Base-by-base conservation (phyloP, 331 rosid genomes). In the Phaseolus coccineus region DNA sequence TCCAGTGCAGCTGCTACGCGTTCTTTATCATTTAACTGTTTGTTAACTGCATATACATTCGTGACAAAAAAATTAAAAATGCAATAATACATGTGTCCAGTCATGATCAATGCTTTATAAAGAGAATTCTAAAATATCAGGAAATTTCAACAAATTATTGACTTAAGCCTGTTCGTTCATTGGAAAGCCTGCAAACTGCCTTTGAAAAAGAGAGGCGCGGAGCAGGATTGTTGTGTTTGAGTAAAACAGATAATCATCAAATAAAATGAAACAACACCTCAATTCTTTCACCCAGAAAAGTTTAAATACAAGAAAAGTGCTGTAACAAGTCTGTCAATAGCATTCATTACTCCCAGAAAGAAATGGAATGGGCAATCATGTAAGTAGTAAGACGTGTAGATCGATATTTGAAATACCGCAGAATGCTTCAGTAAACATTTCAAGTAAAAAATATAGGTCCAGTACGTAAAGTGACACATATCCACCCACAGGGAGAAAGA, bases 1-100 rank as follows among this genome's bases (percentile, higher is more conserved):
- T 96, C 99, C 87, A 96, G 78, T 25, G 98, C 98, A 10, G 98
- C 98, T 58, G 97, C 96, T 61, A 91, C 94, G 57, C 98, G 89
- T 66, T 96, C 98, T 86, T 91, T 96, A 86, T 93, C 97, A 73
- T 91, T 96, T 83, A 93, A 89, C 81, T 93, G 98, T 80, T 93
- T 96, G 80, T 96, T 93, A 82, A 96, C 98, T 91, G 97, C 80
- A 84, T 50, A 72, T 31, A 58, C 19, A 71, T 4, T 71, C 48
- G 81, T 13, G 3, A 48, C 55, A 28, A 28, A 28, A 72, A 19
- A 71, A 25, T 37, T 11, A 73, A 76, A 40, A 19, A n/a, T 39
- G 57, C 55, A 12, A 15, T 0, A 16, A 68, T 3, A 27, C 5
- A 8, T 52, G 25, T 6, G 25, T 74, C 68, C 30, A 15, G 44